phyloP scores from a whole-genome alignment of 2,329 filamentous ascomycete species.

The Diaporthe sp. region DNA sequence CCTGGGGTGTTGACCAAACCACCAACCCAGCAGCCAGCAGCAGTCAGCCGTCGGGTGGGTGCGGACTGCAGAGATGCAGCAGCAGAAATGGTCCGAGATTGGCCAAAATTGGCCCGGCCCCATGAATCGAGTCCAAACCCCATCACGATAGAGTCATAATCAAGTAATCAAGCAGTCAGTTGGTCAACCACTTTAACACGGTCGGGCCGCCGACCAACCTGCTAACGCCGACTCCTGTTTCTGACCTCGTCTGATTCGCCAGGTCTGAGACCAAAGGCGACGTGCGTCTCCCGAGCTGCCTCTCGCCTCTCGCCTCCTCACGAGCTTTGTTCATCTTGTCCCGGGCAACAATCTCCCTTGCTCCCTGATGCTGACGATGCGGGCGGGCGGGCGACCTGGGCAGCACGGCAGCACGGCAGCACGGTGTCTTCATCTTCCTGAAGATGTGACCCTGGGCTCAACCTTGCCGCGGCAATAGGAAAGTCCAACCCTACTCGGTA shows the following conservation, averaged over 20 bases:
- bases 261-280: slow-evolving; percentile 2
- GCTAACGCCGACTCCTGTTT: neutral
- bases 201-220: neutral
- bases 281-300: neutral
- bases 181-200: neutral
- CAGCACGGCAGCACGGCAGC: neutral
- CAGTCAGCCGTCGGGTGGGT: slow-evolving; percentile 5
- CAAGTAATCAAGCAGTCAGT: neutral
- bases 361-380: neutral
- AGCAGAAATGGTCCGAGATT: slow-evolving; percentile 8
- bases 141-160: slow-evolving; percentile 10
- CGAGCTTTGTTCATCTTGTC: too few relatives aligned
- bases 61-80: neutral
- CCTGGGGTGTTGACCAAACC: neutral
- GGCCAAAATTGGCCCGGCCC: neutral
- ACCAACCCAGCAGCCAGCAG: neutral
- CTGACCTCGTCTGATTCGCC: slow-evolving; percentile 4
- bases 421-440: neutral
- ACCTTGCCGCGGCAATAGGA: neutral
- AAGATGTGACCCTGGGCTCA: neutral
- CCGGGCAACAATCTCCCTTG: neutral
- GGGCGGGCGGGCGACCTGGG: neutral
- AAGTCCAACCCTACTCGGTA: neutral
- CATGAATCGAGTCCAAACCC: slow-evolving; percentile 15
- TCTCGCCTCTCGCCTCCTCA: slow-evolving; percentile 5